Conservation (phyloP, 1,139 yeast species). For the Zygosaccharomyces sapae region DNA sequence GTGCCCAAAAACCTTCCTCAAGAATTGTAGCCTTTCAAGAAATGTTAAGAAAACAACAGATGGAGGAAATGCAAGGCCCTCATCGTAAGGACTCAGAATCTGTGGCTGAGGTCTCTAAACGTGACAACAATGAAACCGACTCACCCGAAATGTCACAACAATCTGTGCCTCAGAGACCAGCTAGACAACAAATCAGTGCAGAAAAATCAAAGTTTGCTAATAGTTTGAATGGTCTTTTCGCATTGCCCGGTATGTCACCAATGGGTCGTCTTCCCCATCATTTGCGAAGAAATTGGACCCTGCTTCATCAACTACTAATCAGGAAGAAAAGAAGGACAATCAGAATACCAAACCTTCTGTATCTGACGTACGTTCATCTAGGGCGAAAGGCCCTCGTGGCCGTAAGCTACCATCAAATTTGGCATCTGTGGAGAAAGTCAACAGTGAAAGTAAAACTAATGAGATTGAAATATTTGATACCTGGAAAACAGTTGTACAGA, state of each 20-base stretch:
- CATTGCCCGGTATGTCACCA: slow-evolving; percentile 62
- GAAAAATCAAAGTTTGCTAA: slow-evolving; percentile 47
- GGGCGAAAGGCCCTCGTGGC: slow-evolving; percentile 76
- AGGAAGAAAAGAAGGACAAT: slow-evolving; percentile 16
- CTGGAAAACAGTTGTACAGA: slow-evolving; percentile 20
- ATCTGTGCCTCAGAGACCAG: slow-evolving; percentile 12
- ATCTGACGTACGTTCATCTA: slow-evolving; percentile 42
- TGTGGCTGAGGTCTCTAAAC: slow-evolving; percentile 6
- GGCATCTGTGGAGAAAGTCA: slow-evolving; percentile 45
- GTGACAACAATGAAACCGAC: not conserved
- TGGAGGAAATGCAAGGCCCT: slow-evolving; percentile 18
- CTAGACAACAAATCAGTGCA: slow-evolving; percentile 6
- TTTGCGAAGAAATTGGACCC: slow-evolving; percentile 21
- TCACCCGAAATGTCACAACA: slow-evolving; percentile 4
- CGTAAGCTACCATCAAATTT: slow-evolving; percentile 61
- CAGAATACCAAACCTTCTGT: slow-evolving; percentile 13
- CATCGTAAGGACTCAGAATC: not conserved
- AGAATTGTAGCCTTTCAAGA: slow-evolving; percentile 78
- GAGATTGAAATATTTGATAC: slow-evolving; percentile 24
- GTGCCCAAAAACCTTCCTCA: slow-evolving; percentile 74
- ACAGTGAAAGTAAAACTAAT: slow-evolving; percentile 37
- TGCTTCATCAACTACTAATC: slow-evolving; percentile 15
- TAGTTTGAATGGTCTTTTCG: slow-evolving; percentile 55
- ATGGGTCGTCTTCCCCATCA: slow-evolving; percentile 35
- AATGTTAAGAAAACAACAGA: slow-evolving; percentile 51